Evolutionary conservation across 768 basidiomycete species (phyloP).

Genomic region (Suillus paluster): DNA sequence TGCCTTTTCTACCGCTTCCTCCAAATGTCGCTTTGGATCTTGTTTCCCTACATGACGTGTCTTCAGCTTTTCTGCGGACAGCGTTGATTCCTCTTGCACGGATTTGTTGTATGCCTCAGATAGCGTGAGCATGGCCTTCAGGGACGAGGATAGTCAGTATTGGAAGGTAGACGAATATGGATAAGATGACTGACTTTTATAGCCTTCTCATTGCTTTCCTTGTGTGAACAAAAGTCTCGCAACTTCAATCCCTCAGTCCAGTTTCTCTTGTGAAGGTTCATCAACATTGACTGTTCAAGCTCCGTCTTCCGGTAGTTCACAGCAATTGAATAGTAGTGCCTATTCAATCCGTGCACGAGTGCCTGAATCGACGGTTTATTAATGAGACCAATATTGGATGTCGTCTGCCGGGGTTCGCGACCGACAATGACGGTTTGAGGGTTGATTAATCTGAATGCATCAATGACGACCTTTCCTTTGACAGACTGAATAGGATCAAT

Average conservation of each 20-base stretch:
- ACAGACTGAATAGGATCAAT: conserved; percentile 99
- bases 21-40: conserved; percentile 97
- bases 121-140: conserved; percentile 88
- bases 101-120: conserved; percentile 97
- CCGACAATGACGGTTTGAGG: conserved; percentile 89
- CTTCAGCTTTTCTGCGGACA: conserved; percentile 91
- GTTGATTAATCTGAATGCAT: conserved; percentile 97
- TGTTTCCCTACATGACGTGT: conserved; percentile 98
- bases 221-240: conserved; percentile 87
- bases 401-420: conserved; percentile 95
- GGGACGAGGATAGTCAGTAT: conserved; percentile 21
- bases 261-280: conserved; percentile 98
- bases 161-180: conserved; percentile 20
- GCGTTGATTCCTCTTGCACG: conserved; percentile 96
- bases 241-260: conserved; percentile 98
- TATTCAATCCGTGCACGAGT: conserved; percentile 95
- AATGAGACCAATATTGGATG: conserved; percentile 97
- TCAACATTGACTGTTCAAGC: conserved; percentile 96
- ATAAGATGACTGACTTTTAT: conserved; percentile 74
- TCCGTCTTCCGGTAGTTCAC: conserved; percentile 99
- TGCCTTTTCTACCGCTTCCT: conserved; percentile 96
- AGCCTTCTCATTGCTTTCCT: conserved; percentile 87
- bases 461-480: conserved; percentile 98
- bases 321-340: conserved; percentile 97
- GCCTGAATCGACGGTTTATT: conserved; percentile 99